phyloP scores from a whole-genome alignment of 805 yeast genomes.

The Pichia sporocuriosa region DNA sequence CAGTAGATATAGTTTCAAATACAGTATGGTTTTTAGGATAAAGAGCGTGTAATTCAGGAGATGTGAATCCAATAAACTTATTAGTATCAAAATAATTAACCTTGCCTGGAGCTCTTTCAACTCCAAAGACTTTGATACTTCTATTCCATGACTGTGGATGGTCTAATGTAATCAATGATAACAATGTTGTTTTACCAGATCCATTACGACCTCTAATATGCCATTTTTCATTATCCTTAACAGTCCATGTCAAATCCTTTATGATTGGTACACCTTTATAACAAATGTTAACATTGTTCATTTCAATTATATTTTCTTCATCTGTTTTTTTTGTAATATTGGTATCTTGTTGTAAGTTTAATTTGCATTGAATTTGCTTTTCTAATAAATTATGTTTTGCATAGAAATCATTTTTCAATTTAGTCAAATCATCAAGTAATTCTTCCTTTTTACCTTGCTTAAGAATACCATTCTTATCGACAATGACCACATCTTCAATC shows the following conservation, averaged over 20 bases:
- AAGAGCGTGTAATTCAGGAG: slow-evolving; percentile 91
- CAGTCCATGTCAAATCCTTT: slow-evolving; percentile 55
- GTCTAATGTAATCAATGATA: slow-evolving; percentile 82
- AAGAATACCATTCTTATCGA: slow-evolving; percentile 47
- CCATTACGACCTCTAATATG: slow-evolving; percentile 88
- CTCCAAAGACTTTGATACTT: slow-evolving; percentile 55
- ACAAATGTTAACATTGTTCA: slow-evolving; percentile 55
- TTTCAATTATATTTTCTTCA: slow-evolving; percentile 34
- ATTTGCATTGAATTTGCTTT: slow-evolving; percentile 12
- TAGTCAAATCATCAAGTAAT: slow-evolving; percentile 19
- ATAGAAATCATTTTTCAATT: slow-evolving; percentile 20
- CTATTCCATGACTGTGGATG: slow-evolving; percentile 95
- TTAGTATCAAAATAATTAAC: slow-evolving; percentile 76
- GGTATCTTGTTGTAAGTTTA: background rate
- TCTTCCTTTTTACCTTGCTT: slow-evolving; percentile 40
- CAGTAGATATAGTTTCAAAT: slow-evolving; percentile 59
- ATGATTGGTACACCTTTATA: slow-evolving; percentile 61
- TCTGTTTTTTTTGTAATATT: background rate
- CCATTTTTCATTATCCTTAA: slow-evolving; percentile 73
- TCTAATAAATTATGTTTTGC: slow-evolving; percentile 18
- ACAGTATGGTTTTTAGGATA: slow-evolving; percentile 56
- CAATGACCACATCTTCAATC: slow-evolving; percentile 67
- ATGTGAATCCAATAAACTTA: slow-evolving; percentile 70
- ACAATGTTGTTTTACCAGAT: slow-evolving; percentile 83
- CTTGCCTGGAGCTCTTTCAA: slow-evolving; percentile 64